Conservation (phyloP, 305 asterid genomes). For the Plantago rigida region DNA sequence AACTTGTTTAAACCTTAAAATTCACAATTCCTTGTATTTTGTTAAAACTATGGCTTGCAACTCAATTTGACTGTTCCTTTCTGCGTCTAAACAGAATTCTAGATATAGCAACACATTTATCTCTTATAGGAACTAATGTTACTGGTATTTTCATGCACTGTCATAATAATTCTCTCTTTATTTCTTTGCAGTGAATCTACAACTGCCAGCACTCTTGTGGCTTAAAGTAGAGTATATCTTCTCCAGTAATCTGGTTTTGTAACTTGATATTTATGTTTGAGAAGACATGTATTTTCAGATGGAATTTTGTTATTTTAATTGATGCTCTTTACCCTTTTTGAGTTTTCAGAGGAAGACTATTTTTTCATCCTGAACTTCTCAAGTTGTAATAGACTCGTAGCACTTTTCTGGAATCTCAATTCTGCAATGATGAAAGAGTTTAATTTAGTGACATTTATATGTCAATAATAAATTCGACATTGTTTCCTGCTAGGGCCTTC, state of each 20-base stretch:
- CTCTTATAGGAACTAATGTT: not conserved
- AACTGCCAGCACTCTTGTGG: constrained; percentile 64
- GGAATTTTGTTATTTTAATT: not conserved
- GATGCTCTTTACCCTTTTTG: not conserved
- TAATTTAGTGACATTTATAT: not conserved
- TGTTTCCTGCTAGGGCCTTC: not conserved
- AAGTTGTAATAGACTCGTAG: not conserved
- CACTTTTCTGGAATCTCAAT: constrained; percentile 1
- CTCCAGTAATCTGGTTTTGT: constrained; percentile 20
- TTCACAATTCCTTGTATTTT: no score
- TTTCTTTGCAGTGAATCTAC: constrained; percentile 49
- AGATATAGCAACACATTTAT: no score
- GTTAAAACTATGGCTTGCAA: no score
- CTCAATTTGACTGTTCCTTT: no score
- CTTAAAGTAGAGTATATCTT: constrained; percentile 24
- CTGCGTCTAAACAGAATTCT: no score
- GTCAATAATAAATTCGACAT: not conserved
- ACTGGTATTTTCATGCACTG: not conserved
- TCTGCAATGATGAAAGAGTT: not conserved
- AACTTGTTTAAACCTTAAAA: no score
- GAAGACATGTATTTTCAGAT: constrained; percentile 19
- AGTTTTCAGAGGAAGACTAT: not conserved
- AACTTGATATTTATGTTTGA: constrained; percentile 19
- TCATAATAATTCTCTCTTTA: not conserved
- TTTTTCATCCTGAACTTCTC: constrained; percentile 7